Percentiles rank a stretch among this genome's conserved stretches.
Conservation (phyloP, 768 basidiomycete genomes). For the Boletus reticulatus region DNA sequence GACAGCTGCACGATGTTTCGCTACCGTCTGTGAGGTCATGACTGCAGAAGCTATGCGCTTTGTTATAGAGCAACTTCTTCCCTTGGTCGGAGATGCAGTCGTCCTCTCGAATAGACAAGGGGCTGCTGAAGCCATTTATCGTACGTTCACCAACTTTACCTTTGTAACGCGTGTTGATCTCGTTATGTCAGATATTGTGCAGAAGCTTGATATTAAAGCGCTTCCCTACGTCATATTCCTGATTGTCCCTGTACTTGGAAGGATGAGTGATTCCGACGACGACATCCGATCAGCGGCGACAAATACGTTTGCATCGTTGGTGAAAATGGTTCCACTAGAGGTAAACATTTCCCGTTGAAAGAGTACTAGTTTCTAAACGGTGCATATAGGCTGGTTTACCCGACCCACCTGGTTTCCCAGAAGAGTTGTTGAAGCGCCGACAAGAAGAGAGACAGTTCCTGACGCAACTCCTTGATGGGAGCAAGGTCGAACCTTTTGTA, state of each 20-base stretch:
- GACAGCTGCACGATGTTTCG: constrained; percentile 82
- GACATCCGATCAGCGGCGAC: constrained; percentile 91
- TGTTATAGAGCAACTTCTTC: constrained; percentile 83
- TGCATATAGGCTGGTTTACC: constrained; percentile 83
- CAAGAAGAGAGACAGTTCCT: constrained; percentile 90
- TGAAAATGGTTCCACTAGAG: constrained; percentile 98
- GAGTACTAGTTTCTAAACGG: neutral
- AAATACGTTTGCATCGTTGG: constrained; percentile 94
- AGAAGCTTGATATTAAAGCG: constrained; percentile 88
- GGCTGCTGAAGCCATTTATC: constrained; percentile 84
- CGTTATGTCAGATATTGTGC: constrained; percentile 71
- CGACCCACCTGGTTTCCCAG: constrained; percentile 90
- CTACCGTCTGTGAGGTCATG: constrained; percentile 85
- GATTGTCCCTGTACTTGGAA: constrained; percentile 91
- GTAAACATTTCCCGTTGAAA: constrained; percentile 38
- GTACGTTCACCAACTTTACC: constrained; percentile 48
- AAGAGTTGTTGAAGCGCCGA: constrained; percentile 80
- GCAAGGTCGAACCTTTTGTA: constrained; percentile 86
- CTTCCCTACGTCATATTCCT: constrained; percentile 96
- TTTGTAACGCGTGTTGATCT: constrained; percentile 9
- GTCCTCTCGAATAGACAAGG: constrained; percentile 81
- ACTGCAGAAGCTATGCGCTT: constrained; percentile 82
- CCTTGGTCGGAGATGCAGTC: constrained; percentile 77
- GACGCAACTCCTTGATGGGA: constrained; percentile 90
- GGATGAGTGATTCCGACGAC: constrained; percentile 95